Evolutionary conservation across 345 rosid genomes (phyloP).

Genomic region (Pugionium dolabratum): DNA sequence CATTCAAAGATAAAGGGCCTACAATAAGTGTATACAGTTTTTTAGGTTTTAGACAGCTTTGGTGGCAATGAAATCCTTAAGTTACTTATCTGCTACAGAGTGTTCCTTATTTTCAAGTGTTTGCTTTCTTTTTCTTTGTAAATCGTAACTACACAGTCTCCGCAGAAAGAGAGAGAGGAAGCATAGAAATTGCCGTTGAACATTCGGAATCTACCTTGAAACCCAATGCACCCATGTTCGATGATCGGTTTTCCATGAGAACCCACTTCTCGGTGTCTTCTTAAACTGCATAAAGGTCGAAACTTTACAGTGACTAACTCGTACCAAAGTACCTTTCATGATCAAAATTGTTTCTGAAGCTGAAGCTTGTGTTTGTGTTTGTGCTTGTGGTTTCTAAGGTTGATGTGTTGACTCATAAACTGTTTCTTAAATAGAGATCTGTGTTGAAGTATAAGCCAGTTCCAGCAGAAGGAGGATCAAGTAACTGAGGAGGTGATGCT

Average conservation of each 20-base stretch:
- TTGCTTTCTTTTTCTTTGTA: slow-evolving; percentile 14
- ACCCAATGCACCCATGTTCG: slow-evolving; percentile 18
- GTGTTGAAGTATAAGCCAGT: slow-evolving; percentile 34
- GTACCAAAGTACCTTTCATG: slow-evolving; percentile 39
- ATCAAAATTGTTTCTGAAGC: slow-evolving; percentile 40
- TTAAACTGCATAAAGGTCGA: slow-evolving; percentile 22
- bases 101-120: slow-evolving; percentile 36
- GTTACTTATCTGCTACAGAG: slow-evolving; percentile 26
- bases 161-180: slow-evolving; percentile 24
- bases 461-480: slow-evolving; percentile 36
- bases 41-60: slow-evolving; percentile 22
- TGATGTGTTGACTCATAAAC: slow-evolving; percentile 23
- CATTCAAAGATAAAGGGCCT: background rate
- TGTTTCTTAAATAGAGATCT: slow-evolving; percentile 33
- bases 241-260: slow-evolving; percentile 20
- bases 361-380: slow-evolving; percentile 24
- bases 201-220: slow-evolving; percentile 18
- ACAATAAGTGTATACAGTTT: background rate
- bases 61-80: slow-evolving; percentile 21
- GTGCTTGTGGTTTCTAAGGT: slow-evolving; percentile 19
- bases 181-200: slow-evolving; percentile 20
- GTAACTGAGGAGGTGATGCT: slow-evolving; percentile 41
- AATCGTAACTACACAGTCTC: slow-evolving; percentile 28
- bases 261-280: slow-evolving; percentile 29
- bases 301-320: slow-evolving; percentile 33